Conservation (phyloP, 805 yeast species). For the Yamadazyma insecticola region DNA sequence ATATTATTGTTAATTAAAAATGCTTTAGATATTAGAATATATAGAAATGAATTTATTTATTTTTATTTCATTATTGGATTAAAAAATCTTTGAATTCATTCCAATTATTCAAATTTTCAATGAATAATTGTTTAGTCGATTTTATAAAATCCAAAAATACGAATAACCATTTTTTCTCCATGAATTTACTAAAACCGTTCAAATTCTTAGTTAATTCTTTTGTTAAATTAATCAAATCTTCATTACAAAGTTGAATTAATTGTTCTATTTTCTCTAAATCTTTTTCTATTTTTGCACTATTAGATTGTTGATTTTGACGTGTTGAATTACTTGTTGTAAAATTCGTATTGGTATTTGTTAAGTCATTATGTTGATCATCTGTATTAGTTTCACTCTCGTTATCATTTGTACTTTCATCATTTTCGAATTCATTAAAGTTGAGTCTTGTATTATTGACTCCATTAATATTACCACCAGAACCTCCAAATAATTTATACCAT, state of each 20-base stretch:
- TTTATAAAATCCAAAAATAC: conserved; percentile 35
- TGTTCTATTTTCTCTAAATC: conserved; percentile 45
- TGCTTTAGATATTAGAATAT: no score
- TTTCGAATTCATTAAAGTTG: no score
- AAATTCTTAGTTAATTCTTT: conserved; percentile 38
- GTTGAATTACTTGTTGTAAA: no score
- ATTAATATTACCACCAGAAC: conserved; percentile 2
- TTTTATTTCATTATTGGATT: not conserved
- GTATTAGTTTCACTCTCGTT: no score
- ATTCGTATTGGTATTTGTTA: no score
- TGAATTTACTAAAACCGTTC: conserved; percentile 27
- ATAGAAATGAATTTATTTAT: no score
- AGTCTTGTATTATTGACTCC: not conserved
- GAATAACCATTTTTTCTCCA: conserved; percentile 39
- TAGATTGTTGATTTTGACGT: no score
- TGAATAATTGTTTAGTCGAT: conserved; percentile 29
- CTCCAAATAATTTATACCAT: conserved; percentile 44
- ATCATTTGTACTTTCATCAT: no score
- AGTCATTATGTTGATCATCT: no score
- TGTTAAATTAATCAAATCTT: conserved; percentile 42
- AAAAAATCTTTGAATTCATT: conserved; percentile 20
- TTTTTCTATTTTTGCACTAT: conserved; percentile 32
- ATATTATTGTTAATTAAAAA: not conserved
- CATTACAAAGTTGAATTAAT: conserved; percentile 38
- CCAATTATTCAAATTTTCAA: conserved; percentile 30